Evolutionary conservation across 2,329 filamentous ascomycete genomes (phyloP), one percentile per base, ranked within the genome.

Genomic region (Sporothrix brasiliensis): DNA sequence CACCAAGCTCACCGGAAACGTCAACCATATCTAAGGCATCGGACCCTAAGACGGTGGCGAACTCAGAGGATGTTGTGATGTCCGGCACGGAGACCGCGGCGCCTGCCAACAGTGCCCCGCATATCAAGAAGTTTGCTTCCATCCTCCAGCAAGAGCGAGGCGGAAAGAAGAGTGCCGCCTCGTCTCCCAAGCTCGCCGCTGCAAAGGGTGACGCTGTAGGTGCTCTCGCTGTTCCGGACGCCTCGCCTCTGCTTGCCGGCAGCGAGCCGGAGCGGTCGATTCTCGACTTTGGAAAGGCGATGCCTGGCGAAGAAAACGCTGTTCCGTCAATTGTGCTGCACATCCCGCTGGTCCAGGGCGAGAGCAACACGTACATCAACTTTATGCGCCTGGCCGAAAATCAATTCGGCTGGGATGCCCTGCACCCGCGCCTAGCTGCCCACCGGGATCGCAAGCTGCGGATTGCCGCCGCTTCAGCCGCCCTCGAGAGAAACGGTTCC

Each of bases 371-470:
- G 74, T 94, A 96, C 72, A 89, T 99, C 81, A 98, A 98, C 79
- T 97, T 98, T 74, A 94, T 94, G 76, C 92, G 93, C 58, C 85
- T 98, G 80, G 95, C 96, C 13, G 93, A 97, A 80, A 93, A 96
- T 73, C 91, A 91, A 73, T 98, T 97, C 78, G 95, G 95, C 30
- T 97, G 94, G 85, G 93, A 96, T 73, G 95, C 94, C 0, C 85
- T 98, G 49, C 94, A 98, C 78, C 95, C 95, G 41, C 91, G 94
- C 9, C 86, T 96, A 41, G 95, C 95, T 1, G 94, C 94, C 44
- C 92, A 95, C 74, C 90, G 92, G 73, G 93, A 96, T 76, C 91
- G 93, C 69, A 90, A 97, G 75, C 91, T 93, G 21, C 91, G 93
- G 70, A 94, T 97, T 68, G 93, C 92, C 5, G 93, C 93, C 4